Percentiles rank a stretch among this genome's conserved stretches.
Evolutionary conservation across 116 monocot species (phyloP).

Genomic region (Posidonia oceanica): DNA sequence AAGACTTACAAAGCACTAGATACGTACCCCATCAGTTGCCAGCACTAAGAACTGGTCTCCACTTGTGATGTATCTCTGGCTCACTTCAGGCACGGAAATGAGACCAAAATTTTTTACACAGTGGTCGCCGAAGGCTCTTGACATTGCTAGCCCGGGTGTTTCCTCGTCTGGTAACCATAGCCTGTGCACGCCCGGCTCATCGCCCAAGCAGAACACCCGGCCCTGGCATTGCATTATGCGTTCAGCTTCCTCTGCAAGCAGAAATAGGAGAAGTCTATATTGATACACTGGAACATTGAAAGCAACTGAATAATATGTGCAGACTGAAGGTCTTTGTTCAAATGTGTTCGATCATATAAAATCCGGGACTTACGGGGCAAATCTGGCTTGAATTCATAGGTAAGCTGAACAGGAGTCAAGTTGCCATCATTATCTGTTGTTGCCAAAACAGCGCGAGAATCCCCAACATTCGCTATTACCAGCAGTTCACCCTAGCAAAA

Average conservation of each 20-base stretch:
- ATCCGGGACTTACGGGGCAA: slow-evolving; percentile 49
- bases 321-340: background rate
- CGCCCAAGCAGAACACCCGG: slow-evolving; percentile 59
- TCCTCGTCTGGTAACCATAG: slow-evolving; percentile 66
- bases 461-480: slow-evolving; percentile 76
- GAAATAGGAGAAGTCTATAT: no score
- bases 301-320: background rate
- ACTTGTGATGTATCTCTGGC: slow-evolving; percentile 35
- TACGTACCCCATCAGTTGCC: slow-evolving; percentile 87
- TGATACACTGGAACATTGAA: background rate
- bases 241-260: slow-evolving; percentile 56
- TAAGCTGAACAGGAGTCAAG: slow-evolving; percentile 67
- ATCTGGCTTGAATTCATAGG: slow-evolving; percentile 67
- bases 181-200: slow-evolving; percentile 81
- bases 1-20: background rate
- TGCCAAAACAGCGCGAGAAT: slow-evolving; percentile 85
- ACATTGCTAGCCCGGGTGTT: slow-evolving; percentile 82
- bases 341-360: background rate
- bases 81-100: slow-evolving; percentile 81
- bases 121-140: slow-evolving; percentile 92
- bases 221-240: slow-evolving; percentile 70
- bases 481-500: slow-evolving; percentile 56
- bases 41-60: slow-evolving; percentile 70
- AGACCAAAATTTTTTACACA: slow-evolving; percentile 72
- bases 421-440: slow-evolving; percentile 39